Evolutionary conservation across 345 rosid genomes (phyloP).

Genomic region (Stellera chamaejasme): DNA sequence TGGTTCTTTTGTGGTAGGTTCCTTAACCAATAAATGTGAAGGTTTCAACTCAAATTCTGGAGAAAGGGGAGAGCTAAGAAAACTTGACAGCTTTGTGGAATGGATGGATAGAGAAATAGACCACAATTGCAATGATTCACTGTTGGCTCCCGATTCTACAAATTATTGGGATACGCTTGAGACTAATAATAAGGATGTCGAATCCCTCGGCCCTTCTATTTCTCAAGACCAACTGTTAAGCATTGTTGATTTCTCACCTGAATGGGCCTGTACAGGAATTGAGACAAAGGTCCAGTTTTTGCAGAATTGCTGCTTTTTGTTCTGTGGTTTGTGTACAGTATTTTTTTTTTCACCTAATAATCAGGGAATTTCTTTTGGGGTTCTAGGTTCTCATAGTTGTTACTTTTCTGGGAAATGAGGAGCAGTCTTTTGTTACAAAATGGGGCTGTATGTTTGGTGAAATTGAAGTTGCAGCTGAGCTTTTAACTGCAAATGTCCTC

Average conservation of each 20-base stretch:
- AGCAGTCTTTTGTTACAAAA: conserved; percentile 22
- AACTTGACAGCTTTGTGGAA: conserved; percentile 79
- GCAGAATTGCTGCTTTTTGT: conserved; percentile 1
- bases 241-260: conserved; percentile 60
- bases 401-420: conserved; percentile 42
- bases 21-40: conserved; percentile 28
- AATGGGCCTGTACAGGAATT: conserved; percentile 45
- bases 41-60: conserved; percentile 20
- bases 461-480: conserved; percentile 60
- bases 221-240: conserved; percentile 78
- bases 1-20: conserved; percentile 16
- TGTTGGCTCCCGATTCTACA: conserved; percentile 71
- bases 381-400: conserved; percentile 48
- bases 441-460: conserved; percentile 80
- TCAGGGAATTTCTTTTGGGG: conserved; percentile 5
- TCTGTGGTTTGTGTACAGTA: conserved; percentile 2
- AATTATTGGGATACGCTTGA: conserved; percentile 63
- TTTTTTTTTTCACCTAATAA: conserved; percentile 1
- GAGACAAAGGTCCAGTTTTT: conserved; percentile 38
- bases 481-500: conserved; percentile 35
- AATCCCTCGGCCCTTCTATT: conserved; percentile 69
- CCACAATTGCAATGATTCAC: conserved; percentile 60
- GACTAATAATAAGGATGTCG: conserved; percentile 50
- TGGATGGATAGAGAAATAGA: conserved; percentile 88
- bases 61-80: conserved; percentile 50